Evolutionary conservation across 2,329 filamentous ascomycete species (phyloP).

Genomic region (Penicillium capsulatum): DNA sequence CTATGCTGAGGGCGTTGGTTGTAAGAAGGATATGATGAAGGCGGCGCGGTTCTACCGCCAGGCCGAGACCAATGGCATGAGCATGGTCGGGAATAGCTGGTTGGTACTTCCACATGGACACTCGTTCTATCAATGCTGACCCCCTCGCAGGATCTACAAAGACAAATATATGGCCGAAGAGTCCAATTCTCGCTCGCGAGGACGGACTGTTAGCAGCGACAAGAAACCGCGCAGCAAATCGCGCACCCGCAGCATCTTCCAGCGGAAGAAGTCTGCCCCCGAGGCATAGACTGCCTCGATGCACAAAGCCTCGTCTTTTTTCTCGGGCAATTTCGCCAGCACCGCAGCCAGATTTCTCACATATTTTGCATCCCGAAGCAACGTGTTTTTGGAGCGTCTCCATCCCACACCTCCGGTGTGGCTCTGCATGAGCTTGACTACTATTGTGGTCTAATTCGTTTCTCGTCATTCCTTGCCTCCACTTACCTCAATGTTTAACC

Average conservation of each 20-base stretch:
- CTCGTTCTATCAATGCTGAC: conserved; percentile 3
- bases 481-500: conserved; percentile 12
- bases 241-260: conserved; percentile 68
- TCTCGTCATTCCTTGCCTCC: conserved; percentile 7
- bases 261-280: conserved; percentile 50
- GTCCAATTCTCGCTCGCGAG: conserved; percentile 30
- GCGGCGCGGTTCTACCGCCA: conserved; percentile 84
- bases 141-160: conserved; percentile 77
- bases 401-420: conserved; percentile 10
- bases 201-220: conserved; percentile 43
- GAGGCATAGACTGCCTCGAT: conserved; percentile 23
- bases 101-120: conserved; percentile 48
- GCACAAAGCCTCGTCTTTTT: conserved; percentile 5
- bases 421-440: conserved; percentile 5
- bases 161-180: conserved; percentile 79
- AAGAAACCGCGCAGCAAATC: conserved; percentile 74
- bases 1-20: conserved; percentile 88
- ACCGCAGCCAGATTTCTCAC: conserved; percentile 5
- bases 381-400: conserved; percentile 18
- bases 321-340: neutral
- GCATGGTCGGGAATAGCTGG: conserved; percentile 98
- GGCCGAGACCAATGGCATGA: conserved; percentile 90
- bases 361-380: conserved; percentile 19
- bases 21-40: conserved; percentile 94
- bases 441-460: conserved; percentile 9